Evolutionary conservation across 768 basidiomycete species (phyloP), one percentile per base, ranked within the genome.

Genomic region (Pleurotus salmoneostramineus): DNA sequence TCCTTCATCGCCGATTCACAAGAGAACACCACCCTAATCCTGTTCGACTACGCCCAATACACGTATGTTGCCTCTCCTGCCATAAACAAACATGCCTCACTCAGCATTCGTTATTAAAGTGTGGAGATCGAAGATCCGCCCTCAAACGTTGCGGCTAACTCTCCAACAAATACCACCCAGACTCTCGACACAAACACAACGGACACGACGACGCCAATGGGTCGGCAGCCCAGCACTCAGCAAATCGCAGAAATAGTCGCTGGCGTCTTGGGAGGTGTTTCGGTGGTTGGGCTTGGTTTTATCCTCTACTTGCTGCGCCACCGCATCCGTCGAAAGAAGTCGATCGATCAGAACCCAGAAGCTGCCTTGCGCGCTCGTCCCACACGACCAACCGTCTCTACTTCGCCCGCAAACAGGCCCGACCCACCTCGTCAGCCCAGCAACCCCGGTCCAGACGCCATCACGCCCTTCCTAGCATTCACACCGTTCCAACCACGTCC

Each of bases 251-350:
- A 40, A 14, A 55, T 55, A 17, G 52, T 55, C 43, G 52, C 52
- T 32, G 52, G 52, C 3, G 27, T 55, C 10, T 40, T 55, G 2
- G 52, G 52, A 42, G 52, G 52, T 17, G 31, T 55, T 35, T 40
- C 52, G 21, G 37, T 55, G 27, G 43, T 32, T 17, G 52, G 52
- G 14, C 36, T 55, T 21, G 52, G 52, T 8, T 36, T 55, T 5
- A 55, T 55, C 7, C 27, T 55, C 37, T 55, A 44, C 37, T 40
- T 55, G 15, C 40, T 55, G n/a, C 52, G 52, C 36, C 52, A 55
- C 32, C 52, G 52, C 21, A 6, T 55, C 15, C n/a, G 52, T 10
- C 8, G 7, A 31, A 49, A 49, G 48, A 49, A 49, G 8, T 3
- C 1, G 45, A 17, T 8, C 2, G 11, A 49, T 31, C 48, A 49